A percentile compares a stretch with the other conserved stretches of the same genome.
Conservation (phyloP, 140 eudicot species). For the Ambrosia hybrid region DNA sequence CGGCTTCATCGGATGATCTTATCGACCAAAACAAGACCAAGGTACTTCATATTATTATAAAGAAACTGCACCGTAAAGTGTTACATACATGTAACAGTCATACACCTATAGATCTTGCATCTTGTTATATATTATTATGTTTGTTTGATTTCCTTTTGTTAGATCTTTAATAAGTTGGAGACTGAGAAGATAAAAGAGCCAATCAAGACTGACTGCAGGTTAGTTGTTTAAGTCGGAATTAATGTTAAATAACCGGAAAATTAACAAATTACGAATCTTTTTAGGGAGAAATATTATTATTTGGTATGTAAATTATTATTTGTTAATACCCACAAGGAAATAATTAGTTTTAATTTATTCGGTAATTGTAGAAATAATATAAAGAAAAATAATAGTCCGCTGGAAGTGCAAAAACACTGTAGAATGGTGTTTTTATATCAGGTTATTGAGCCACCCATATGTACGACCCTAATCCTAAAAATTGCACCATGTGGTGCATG, state of each 20-base stretch:
- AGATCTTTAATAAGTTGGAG: conserved; percentile 23
- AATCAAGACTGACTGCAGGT: conserved; percentile 26
- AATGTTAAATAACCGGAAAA: too few species aligned
- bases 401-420: conserved; percentile 31
- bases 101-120: conserved; percentile 25
- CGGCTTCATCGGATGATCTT: conserved; percentile 16
- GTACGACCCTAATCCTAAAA: conserved; percentile 37
- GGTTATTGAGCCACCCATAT: conserved; percentile 33
- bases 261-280: conserved; percentile 11
- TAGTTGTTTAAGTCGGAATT: not conserved
- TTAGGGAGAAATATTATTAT: conserved; percentile 9
- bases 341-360: conserved; percentile 15
- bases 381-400: conserved; percentile 4
- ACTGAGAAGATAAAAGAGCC: conserved; percentile 19
- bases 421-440: conserved; percentile 31
- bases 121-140: not conserved
- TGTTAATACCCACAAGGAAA: conserved; percentile 28
- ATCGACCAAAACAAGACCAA: conserved; percentile 11
- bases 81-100: not conserved
- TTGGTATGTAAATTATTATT: not conserved
- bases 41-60: conserved; percentile 19
- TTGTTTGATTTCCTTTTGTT: not conserved
- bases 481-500: conserved; percentile 73
- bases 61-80: conserved; percentile 23
- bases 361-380: not conserved